Evolutionary conservation across 306 rosid genomes (phyloP).

Genomic region (Spatholobus suberectus): DNA sequence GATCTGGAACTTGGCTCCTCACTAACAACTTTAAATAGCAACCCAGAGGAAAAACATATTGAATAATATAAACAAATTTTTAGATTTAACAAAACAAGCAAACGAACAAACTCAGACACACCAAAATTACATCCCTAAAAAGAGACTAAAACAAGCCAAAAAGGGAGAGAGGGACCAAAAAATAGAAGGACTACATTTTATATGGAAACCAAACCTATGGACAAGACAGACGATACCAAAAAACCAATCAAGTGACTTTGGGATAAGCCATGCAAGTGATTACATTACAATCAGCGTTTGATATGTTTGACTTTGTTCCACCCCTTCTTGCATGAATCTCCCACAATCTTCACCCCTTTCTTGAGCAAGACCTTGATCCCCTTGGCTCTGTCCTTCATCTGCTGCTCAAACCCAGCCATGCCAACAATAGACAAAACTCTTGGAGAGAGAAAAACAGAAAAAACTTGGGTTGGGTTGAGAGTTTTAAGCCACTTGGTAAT

Average conservation of each 20-base stretch:
- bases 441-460: not conserved
- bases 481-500: not conserved
- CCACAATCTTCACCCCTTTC: constrained; percentile 71
- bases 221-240: not conserved
- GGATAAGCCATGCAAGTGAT: not conserved
- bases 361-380: constrained; percentile 58
- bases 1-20: constrained; percentile 8
- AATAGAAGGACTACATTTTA: not conserved
- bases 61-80: not conserved
- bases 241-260: not conserved
- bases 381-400: constrained; percentile 65
- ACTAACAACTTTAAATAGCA: not conserved
- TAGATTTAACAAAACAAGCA: not conserved
- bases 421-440: not conserved
- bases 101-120: not conserved
- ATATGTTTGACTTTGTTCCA: constrained; percentile 73
- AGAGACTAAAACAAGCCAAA: not conserved
- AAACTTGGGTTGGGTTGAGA: not conserved
- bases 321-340: constrained; percentile 82
- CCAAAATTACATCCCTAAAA: constrained; percentile 21
- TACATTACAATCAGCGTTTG: constrained; percentile 44
- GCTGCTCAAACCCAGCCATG: constrained; percentile 69
- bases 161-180: not conserved
- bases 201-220: constrained; percentile 29
- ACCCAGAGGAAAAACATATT: not conserved